A percentile compares a stretch with the other conserved stretches of the same genome.
Conservation (phyloP, 179 eudicot species). For the Patellifolia procumbens region DNA sequence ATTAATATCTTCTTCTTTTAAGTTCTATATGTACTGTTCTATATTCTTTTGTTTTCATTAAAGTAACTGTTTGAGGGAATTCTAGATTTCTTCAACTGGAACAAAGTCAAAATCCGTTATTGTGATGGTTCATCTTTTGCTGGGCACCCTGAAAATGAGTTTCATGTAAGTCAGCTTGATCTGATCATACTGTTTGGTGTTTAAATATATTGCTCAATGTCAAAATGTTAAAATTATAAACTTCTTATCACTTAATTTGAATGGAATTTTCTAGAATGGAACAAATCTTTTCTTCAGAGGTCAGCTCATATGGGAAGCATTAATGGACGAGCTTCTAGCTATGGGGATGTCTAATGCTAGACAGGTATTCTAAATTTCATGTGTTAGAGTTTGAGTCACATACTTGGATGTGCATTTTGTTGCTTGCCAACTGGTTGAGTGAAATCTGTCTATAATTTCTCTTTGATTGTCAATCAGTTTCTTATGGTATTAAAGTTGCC, state of each 20-base stretch:
- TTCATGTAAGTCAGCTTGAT: conserved; percentile 41
- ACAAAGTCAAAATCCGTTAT: conserved; percentile 82
- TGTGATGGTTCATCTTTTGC: conserved; percentile 96
- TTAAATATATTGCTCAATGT: conserved; percentile 8
- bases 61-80: conserved; percentile 17
- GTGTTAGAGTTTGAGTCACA: background rate
- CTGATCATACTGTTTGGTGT: conserved; percentile 9
- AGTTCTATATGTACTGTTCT: background rate
- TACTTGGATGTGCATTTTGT: background rate
- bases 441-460: background rate
- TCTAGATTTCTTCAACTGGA: conserved; percentile 93
- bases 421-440: background rate
- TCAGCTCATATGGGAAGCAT: conserved; percentile 80
- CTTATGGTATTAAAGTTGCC: too few species aligned
- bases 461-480: background rate
- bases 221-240: background rate
- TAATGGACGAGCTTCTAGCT: conserved; percentile 68
- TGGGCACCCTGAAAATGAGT: conserved; percentile 65
- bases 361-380: conserved; percentile 43
- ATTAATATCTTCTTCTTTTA: background rate
- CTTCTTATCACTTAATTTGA: background rate
- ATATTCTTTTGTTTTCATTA: background rate
- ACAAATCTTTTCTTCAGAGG: conserved; percentile 82
- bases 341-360: conserved; percentile 65
- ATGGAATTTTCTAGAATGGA: conserved; percentile 49